Evolutionary conservation across 495 filamentous ascomycete species (phyloP).

Genomic region (Jackrogersella minutella): DNA sequence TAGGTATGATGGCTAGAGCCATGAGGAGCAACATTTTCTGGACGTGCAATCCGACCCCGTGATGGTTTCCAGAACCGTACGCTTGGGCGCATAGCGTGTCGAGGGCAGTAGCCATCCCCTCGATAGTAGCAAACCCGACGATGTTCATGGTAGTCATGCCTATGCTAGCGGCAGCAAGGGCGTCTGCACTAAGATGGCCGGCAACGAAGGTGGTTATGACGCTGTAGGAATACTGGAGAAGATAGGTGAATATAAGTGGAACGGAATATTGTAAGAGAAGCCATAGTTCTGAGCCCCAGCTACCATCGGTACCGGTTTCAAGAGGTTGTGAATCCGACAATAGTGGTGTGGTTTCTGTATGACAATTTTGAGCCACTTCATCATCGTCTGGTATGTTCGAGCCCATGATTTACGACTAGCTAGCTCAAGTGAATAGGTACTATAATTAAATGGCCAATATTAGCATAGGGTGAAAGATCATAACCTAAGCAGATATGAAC

Average conservation of each 20-base stretch:
- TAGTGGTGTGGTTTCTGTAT: constrained; percentile 21
- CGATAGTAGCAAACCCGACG: constrained; percentile 74
- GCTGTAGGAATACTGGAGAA: constrained; percentile 78
- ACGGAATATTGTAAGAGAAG: constrained; percentile 63
- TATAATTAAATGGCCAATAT: background rate
- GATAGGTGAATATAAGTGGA: constrained; percentile 73
- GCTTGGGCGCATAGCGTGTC: constrained; percentile 82
- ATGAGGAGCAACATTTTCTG: constrained; percentile 77
- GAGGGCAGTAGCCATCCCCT: constrained; percentile 75
- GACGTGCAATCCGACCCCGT: constrained; percentile 74
- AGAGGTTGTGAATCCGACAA: constrained; percentile 8
- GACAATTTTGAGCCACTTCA: background rate
- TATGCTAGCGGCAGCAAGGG: constrained; percentile 64
- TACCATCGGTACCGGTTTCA: constrained; percentile 5
- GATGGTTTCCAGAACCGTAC: constrained; percentile 74
- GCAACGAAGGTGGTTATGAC: constrained; percentile 74
- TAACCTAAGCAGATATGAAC: background rate
- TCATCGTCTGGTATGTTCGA: constrained; percentile 8
- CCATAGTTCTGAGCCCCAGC: constrained; percentile 40
- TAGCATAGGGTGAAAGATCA: background rate
- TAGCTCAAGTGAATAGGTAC: background rate
- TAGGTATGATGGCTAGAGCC: constrained; percentile 69
- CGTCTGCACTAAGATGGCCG: constrained; percentile 69
- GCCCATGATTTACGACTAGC: constrained; percentile 3
- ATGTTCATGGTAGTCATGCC: constrained; percentile 61